Conservation (phyloP, 2,329 filamentous ascomycete genomes). For the Fusarium sp. region DNA sequence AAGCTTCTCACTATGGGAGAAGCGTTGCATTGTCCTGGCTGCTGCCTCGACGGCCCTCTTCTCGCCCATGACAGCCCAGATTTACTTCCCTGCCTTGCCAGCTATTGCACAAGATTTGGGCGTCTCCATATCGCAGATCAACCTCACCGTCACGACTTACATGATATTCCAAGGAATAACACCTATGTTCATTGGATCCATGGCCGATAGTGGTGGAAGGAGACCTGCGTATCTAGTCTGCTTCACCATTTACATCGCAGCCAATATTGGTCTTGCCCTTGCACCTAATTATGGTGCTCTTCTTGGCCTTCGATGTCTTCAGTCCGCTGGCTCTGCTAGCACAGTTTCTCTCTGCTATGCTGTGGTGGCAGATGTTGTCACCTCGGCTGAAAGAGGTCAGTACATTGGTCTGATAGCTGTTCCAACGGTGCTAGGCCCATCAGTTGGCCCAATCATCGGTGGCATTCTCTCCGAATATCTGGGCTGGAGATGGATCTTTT, state of each 20-base stretch:
- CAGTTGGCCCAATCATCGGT: slow-evolving; percentile 69
- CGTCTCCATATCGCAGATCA: slow-evolving; percentile 59
- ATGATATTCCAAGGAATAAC: slow-evolving; percentile 72
- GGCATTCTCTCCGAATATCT: slow-evolving; percentile 68
- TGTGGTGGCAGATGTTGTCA: slow-evolving; percentile 74
- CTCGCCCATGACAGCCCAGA: slow-evolving; percentile 63
- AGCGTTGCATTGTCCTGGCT: slow-evolving; percentile 57
- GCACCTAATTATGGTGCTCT: slow-evolving; percentile 64
- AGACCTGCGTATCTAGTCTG: slow-evolving; percentile 67
- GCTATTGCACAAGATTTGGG: slow-evolving; percentile 62
- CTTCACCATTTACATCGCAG: slow-evolving; percentile 66
- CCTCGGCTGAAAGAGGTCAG: slow-evolving; percentile 71
- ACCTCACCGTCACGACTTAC: slow-evolving; percentile 67
- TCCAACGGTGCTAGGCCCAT: slow-evolving; percentile 63
- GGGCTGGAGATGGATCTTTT: slow-evolving; percentile 73
- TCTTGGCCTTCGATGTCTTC: slow-evolving; percentile 67
- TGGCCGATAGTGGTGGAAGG: slow-evolving; percentile 68
- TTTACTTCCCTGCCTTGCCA: slow-evolving; percentile 68
- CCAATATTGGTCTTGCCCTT: slow-evolving; percentile 67
- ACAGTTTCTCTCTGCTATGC: slow-evolving; percentile 70
- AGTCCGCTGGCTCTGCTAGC: slow-evolving; percentile 69
- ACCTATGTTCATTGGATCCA: slow-evolving; percentile 68
- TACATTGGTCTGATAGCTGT: slow-evolving; percentile 68
- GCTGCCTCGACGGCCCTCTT: slow-evolving; percentile 58
- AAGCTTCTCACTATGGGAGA: slow-evolving; percentile 56